These are phyloP conservation scores for Byssochlamys sp. DNA, from an alignment of 2,329 filamentous ascomycete species.

Conservation along the genomic window DNA sequence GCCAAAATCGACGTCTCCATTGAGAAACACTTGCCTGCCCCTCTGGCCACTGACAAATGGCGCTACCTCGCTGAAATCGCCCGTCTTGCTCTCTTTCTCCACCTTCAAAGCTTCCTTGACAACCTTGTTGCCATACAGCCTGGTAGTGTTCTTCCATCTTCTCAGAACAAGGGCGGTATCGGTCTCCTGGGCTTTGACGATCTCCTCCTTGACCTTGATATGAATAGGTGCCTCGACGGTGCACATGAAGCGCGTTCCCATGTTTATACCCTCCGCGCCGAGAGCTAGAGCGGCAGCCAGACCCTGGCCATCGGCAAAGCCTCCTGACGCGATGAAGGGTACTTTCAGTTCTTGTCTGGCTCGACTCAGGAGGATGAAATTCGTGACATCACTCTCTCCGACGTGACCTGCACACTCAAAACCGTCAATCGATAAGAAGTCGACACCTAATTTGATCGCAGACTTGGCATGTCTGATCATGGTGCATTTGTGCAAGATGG, in stretches of 20 bases:
- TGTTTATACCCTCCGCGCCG: constrained; percentile 90
- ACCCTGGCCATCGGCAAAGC: constrained; percentile 89
- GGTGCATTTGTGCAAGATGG: constrained; percentile 92
- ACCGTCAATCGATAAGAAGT: constrained; percentile 92
- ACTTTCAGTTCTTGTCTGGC: constrained; percentile 74
- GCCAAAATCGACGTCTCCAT: constrained; percentile 81
- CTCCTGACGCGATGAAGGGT: constrained; percentile 91
- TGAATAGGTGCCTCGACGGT: constrained; percentile 90
- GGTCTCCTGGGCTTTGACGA: constrained; percentile 78
- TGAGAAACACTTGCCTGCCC: constrained; percentile 81
- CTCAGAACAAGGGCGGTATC: constrained; percentile 82
- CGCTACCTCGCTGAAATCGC: constrained; percentile 81
- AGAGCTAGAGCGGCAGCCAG: constrained; percentile 82
- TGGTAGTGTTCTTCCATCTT: constrained; percentile 84
- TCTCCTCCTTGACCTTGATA: constrained; percentile 83
- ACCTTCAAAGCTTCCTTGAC: constrained; percentile 69
- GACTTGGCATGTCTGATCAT: constrained; percentile 87
- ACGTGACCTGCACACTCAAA: constrained; percentile 82
- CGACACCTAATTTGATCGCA: constrained; percentile 86
- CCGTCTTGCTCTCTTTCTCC: constrained; percentile 70
- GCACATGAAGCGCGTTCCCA: constrained; percentile 97
- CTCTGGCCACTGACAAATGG: constrained; percentile 82
- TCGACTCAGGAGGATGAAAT: constrained; percentile 60
- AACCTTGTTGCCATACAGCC: constrained; percentile 85
- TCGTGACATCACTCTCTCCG: constrained; percentile 45